Evolutionary conservation across 306 rosid species (phyloP), one percentile per base, ranked within the genome.

Genomic region (Begonia loranthoides): DNA sequence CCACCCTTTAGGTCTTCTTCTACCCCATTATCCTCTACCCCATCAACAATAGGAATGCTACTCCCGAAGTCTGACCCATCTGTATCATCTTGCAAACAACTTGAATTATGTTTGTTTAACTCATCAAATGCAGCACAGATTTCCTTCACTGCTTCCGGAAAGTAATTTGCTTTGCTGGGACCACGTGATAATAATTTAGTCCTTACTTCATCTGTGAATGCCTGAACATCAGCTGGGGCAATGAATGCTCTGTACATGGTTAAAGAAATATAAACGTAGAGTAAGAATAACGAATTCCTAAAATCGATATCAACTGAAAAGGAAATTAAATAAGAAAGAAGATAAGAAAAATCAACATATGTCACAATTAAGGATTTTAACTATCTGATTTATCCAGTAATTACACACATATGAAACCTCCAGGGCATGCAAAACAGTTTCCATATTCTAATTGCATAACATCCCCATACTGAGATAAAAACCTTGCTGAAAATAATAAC

Each of bases 121-220:
- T 80, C 93, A 61, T 92, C 96, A 76, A 92, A 92, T 17, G 76
- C 94, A 57, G 69, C 70, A 51, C 87, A 86, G 33, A 86, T 92
- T 71, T 86, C 93, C 75, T 81, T 78, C 77, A 92, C 94, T 33
- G 99, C 99, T 69, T 86, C 93, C 55, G 88, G 10, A 59, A 92
- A 90, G 63, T 50, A 56, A 73, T 72, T 92, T 33, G 96, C 46
- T 77, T 79, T 92, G 56, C 80, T 81, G 9, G 78, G 94, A 73
- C 73, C 56, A 58, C 94, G 79, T 60, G 84, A 62, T 60, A 79
- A 70, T 66, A 92, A 61, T 60, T 83, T 92, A 62, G 45, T 69
- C 74, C 78, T 86, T 50, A 57, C 68, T 76, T 83, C 94, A 63
- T 36, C 55, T 15, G 99, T 92, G 65, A 92, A 92, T 54, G 69